Evolutionary conservation across 805 yeast genomes (phyloP).

Genomic region (Metschnikowia koreensis): DNA sequence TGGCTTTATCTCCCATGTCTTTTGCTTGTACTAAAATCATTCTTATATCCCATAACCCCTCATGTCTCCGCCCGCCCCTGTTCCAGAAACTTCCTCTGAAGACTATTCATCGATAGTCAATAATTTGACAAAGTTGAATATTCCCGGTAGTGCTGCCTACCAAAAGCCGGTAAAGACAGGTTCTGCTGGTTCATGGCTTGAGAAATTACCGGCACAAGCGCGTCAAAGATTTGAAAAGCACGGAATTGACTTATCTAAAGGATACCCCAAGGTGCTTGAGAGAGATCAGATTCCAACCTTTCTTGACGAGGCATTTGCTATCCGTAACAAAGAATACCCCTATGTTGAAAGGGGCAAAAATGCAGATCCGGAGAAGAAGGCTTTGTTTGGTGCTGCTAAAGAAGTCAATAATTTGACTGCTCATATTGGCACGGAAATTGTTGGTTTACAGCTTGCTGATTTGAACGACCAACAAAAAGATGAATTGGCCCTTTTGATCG

Average conservation of each 20-base stretch:
- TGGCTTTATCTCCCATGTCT: neutral
- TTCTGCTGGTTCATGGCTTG: constrained; percentile 16
- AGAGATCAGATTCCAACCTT: constrained; percentile 24
- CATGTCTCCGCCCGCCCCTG: constrained; percentile 8
- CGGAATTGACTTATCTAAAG: constrained; percentile 26
- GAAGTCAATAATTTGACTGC: constrained; percentile 29
- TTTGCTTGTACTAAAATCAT: neutral
- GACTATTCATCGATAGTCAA: constrained; percentile 11
- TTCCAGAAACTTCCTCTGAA: neutral
- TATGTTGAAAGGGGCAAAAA: constrained; percentile 27
- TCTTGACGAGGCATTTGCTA: constrained; percentile 25
- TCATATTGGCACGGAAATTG: constrained; percentile 32
- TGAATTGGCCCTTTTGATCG: constrained; percentile 31
- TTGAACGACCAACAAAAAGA: constrained; percentile 29
- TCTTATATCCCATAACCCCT: neutral
- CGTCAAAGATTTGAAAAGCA: constrained; percentile 24
- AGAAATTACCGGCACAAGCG: constrained; percentile 23
- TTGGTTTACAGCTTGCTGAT: constrained; percentile 30
- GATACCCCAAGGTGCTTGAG: constrained; percentile 27
- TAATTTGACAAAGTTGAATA: constrained; percentile 12
- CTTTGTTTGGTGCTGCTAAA: constrained; percentile 31
- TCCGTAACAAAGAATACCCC: constrained; percentile 25
- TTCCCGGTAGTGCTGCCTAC: constrained; percentile 12
- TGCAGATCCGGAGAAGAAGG: constrained; percentile 33
- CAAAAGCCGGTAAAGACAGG: constrained; percentile 14